A percentile compares a stretch with the other conserved stretches of the same genome.
Evolutionary conservation across 148 eudicot species (phyloP).

Genomic region (Vaccinium darrowii): DNA sequence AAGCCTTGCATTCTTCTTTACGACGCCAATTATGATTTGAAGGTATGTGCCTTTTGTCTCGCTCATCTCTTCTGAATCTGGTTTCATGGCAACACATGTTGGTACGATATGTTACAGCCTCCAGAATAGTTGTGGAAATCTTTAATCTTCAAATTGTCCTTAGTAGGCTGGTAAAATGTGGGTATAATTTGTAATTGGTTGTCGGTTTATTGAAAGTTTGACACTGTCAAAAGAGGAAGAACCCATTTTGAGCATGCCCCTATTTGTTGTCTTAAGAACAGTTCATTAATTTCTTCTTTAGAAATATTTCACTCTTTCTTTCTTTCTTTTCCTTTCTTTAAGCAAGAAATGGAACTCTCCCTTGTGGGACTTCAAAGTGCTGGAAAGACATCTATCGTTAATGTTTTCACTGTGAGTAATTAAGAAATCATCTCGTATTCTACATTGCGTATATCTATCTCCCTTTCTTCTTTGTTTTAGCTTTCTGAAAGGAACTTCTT

Average conservation of each 20-base stretch:
- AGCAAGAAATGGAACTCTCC: slow-evolving; percentile 97
- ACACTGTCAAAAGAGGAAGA: too few relatives aligned
- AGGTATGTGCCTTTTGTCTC: too few relatives aligned
- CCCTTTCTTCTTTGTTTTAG: neutral
- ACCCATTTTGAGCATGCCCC: too few relatives aligned
- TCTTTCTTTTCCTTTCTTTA: slow-evolving; percentile 44
- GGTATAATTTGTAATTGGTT: too few relatives aligned
- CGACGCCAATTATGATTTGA: too few relatives aligned
- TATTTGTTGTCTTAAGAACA: neutral
- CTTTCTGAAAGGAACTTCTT: neutral
- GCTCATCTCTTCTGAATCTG: too few relatives aligned
- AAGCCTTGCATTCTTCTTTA: too few relatives aligned
- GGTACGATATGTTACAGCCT: too few relatives aligned
- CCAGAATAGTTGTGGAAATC: too few relatives aligned
- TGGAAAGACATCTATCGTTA: slow-evolving; percentile 88
- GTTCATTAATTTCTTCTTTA: neutral
- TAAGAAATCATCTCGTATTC: neutral
- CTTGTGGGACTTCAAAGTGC: slow-evolving; percentile 94
- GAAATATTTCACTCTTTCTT: neutral
- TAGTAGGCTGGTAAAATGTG: too few relatives aligned
- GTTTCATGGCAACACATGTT: too few relatives aligned
- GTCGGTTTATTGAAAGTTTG: neutral
- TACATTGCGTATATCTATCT: neutral
- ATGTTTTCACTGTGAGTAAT: slow-evolving; percentile 67
- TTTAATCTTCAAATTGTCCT: too few relatives aligned